Evolutionary conservation across 2,329 filamentous ascomycete species (phyloP), one percentile per base, ranked within the genome.

Genomic region (Claviceps citrina): DNA sequence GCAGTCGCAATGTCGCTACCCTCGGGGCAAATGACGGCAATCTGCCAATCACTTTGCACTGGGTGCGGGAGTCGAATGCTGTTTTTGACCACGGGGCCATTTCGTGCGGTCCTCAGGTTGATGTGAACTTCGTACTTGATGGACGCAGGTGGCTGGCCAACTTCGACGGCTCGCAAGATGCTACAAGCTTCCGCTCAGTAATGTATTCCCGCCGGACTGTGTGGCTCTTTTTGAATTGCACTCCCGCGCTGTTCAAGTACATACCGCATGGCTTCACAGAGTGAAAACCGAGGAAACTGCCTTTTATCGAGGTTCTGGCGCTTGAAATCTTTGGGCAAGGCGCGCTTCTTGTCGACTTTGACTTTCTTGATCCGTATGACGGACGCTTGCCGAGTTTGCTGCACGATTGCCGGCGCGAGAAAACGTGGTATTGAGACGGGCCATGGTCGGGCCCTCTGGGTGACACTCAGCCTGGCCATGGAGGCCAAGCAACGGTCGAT

Each of bases 221-320:
- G n/a, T n/a, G n/a, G n/a, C n/a, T n/a, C n/a, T n/a, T n/a, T n/a
- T n/a, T n/a, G n/a, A n/a, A n/a, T n/a, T n/a, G n/a, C n/a, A n/a
- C n/a, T n/a, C n/a, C n/a, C n/a, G n/a, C n/a, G n/a, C n/a, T n/a
- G n/a, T n/a, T n/a, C n/a, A n/a, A n/a, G n/a, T 20, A 8, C 34
- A 22, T 63, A 85, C 84, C 87, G 76, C 76, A 98, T 91, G 13
- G 91, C 93, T 66, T 98, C 91, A 49, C 84, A 81, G 25, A 98
- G 69, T 1, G 85, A 75, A 54, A 81, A 94, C 53, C 83, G 79
- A 1, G 62, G 61, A 30, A 63, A 64, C 27, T 84, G 69, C 32
- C 76, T 72, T 47, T 76, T 66, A 46, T 72, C 72, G 47, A 89
- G 59, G 47, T 76, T 71, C 56, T 77, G 86, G 25, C 76, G 71